Conservation (phyloP, 176 grass and related monocot genomes). For the Eleusine coracana region DNA sequence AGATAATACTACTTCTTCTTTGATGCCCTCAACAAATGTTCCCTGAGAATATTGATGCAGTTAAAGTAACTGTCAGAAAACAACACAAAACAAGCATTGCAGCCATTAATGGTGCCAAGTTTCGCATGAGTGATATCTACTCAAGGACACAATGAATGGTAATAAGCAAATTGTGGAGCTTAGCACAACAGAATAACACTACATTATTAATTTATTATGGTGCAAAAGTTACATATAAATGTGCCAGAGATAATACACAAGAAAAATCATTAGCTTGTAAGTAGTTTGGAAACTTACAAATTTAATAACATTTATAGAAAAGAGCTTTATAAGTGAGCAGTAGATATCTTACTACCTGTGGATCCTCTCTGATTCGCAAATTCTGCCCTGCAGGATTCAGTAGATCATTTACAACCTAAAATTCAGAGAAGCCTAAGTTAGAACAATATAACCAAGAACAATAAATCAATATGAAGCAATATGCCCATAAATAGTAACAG, state of each 20-base stretch:
- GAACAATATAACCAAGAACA: slow-evolving; percentile 11
- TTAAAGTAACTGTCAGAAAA: slow-evolving; percentile 32
- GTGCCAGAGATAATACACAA: slow-evolving; percentile 5
- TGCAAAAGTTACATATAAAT: background rate
- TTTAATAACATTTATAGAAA: background rate
- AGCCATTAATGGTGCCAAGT: slow-evolving; percentile 18
- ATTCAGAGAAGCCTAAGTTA: slow-evolving; percentile 36
- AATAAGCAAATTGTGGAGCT: slow-evolving; percentile 12
- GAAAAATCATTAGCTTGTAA: slow-evolving; percentile 27
- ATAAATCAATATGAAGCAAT: background rate
- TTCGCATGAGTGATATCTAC: background rate
- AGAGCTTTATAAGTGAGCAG: slow-evolving; percentile 32
- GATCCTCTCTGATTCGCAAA: slow-evolving; percentile 95
- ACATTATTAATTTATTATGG: background rate
- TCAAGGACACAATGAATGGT: slow-evolving; percentile 4
- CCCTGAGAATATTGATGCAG: slow-evolving; percentile 63
- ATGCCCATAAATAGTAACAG: background rate
- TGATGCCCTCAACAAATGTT: slow-evolving; percentile 98
- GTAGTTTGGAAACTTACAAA: slow-evolving; percentile 23
- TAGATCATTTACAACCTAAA: slow-evolving; percentile 95
- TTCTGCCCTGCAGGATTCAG: slow-evolving; percentile 97
- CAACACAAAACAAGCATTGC: slow-evolving; percentile 10
- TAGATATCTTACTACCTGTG: slow-evolving; percentile 64
- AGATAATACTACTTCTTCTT: slow-evolving; percentile 99
- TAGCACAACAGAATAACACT: background rate